Base-by-base conservation (phyloP, 495 filamentous ascomycete species). In the Zalerion maritima region DNA sequence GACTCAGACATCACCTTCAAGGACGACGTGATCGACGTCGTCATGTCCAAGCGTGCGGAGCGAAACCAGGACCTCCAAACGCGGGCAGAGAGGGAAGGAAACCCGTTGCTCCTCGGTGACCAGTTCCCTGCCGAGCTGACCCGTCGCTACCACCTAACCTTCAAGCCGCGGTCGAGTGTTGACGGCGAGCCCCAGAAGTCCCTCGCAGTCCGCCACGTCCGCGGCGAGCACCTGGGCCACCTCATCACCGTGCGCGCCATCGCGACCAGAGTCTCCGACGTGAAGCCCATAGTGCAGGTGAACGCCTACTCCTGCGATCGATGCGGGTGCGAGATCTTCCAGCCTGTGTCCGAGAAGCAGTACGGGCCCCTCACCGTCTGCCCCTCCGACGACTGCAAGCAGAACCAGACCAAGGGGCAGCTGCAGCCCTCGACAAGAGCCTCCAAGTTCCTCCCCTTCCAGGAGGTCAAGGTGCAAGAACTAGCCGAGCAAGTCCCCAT, bases 401-500 rank as follows among this genome's bases (percentile, higher is more conserved):
- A 67, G 31, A 96, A 97, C 54, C 81, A 93, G 50, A 68, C 80
- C 35, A 92, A 85, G 49, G 89, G 89, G 18, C 84, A 94, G 46
- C 67, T 97, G 20, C 84, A 89, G 54, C 73, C 86, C 22, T 93
- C 85, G 0, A 92, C 87, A 1, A 70, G 89, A 37, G 89, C 91
- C 0, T 94, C 86, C 18, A 96, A 96, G 48, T 97, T 94, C 48
- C 55, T 92, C 43, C 83, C 89, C 3, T 97, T 96, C 69, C 89
- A 97, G 54, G 89, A 97, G 54, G 76, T 96, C 46, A 94, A 94
- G 59, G 82, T 97, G 41, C 91, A 97, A 58, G 89, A 97, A 54
- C 79, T 96, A 69, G 86, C 89, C 16, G 89, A 96, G 42, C 89
- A 97, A 49, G 89, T 97, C 1, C 89, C 89, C 6, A 87, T 97